Evolutionary conservation across 2,329 filamentous ascomycete genomes (phyloP), one percentile per base, ranked within the genome.

Genomic region (Emydomyces testavorans): DNA sequence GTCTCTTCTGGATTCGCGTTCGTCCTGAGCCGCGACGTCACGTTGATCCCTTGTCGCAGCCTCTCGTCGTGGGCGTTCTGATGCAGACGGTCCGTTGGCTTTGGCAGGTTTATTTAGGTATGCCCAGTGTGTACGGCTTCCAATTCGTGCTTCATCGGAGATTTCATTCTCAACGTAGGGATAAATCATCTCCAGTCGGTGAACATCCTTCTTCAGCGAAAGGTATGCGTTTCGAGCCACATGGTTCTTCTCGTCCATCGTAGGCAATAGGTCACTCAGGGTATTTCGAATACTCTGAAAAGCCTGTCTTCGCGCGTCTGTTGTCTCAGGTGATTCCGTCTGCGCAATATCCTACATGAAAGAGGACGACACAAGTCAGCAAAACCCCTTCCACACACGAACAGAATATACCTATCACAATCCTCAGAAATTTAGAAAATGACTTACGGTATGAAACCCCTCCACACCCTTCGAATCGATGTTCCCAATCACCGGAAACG

Each of bases 231-330:
- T 93, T 31, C 85, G 83, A 49, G 96, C 83, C 57, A 98, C 92
- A 57, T 95, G 89, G 56, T 95, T 94, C 69, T 98, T 98, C 68
- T 98, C 92, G 61, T 98, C 92, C 31, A 96, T 76, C 1, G 89
- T 90, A 40, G 87, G 79, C 37, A 96, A 79, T 73, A 96, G 84
- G 57, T 89, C 84, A 55, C 83, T 79, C 45, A 94, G 82, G 54
- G 84, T 82, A 57, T 80, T 75, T 31, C 87, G 82, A 46, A 90
- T 80, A 51, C 86, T 81, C 58, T 81, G 79, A 62, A 90, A 94
- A 35, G 89, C 72, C 58, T 83, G 78, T 55, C 86, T 80, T 54
- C 69, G 66, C 46, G 58, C 60, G 56, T 59, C 64, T 47, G 61
- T 61, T 31, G 6, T 47, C 21, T 67, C 64, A 36, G 62, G 50